Evolutionary conservation across 805 yeast genomes (phyloP).

Genomic region (Wickerhamomyces tratensis): DNA sequence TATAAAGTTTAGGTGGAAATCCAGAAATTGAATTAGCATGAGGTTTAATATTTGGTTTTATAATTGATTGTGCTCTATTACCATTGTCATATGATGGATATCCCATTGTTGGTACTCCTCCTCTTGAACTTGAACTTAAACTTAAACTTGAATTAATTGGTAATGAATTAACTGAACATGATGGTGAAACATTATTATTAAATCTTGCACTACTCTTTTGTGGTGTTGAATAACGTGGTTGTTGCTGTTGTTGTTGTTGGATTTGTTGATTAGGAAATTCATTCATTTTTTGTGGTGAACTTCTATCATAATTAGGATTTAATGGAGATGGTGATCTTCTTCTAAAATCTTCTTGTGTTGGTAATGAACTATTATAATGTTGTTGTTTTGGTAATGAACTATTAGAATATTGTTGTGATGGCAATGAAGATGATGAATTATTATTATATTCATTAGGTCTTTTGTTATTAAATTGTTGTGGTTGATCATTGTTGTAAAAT

Average conservation of each 20-base stretch:
- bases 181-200: background rate
- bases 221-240: background rate
- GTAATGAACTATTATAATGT: background rate
- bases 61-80: background rate
- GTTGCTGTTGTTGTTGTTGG: background rate
- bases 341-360: background rate
- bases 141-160: background rate
- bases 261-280: no score
- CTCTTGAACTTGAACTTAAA: background rate
- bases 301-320: background rate
- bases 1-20: background rate
- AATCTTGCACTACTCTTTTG: background rate
- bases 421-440: no score
- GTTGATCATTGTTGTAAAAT: background rate
- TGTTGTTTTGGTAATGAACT: background rate
- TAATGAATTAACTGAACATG: background rate
- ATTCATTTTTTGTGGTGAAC: constrained; percentile 2
- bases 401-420: background rate
- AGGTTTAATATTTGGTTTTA: background rate
- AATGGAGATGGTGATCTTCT: background rate
- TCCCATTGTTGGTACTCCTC: no score
- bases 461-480: background rate
- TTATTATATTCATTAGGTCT: no score
- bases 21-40: no score
- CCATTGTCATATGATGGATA: background rate